Evolutionary conservation across 805 yeast species (phyloP), one percentile per base, ranked within the genome.

Genomic region (Yarrowia bubula): DNA sequence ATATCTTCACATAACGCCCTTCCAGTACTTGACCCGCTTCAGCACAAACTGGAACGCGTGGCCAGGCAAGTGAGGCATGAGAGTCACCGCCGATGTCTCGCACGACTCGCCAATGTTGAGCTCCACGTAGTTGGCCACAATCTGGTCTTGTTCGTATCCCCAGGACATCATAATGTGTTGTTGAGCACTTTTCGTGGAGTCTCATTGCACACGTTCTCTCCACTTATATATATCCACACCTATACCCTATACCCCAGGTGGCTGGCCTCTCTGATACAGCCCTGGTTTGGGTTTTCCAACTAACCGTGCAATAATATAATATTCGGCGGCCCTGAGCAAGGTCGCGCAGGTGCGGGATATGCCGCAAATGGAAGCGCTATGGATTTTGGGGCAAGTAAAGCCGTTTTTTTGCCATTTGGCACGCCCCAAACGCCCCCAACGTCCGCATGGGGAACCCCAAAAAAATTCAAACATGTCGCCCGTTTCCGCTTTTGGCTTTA

Each of bases 41-140:
- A 51, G 43, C 17, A 51, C 58, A 13, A 37, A 51, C 33, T 32
- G 28, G n/a, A 37, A 51, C 42, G 22, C 35, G 43, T 51, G 58
- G 43, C 58, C 58, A 1, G 58, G 58, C 58, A 51, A n/a, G 6
- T 51, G 58, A 10, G 58, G 58, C 58, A 51, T 51, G 17, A 51
- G 58, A 14, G 58, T 51, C 41, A 48, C 55, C 13, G 55, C 55
- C 15, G 55, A 48, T 13, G 41, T 51, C n/a, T 51, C 43, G 58
- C 58, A 51, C 43, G 55, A 17, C 15, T 48, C 55, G 31, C 55
- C 55, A 48, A 48, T 48, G 55, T 51, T 51, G 33, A 38, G 58
- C 58, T 37, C 58, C 43, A 51, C 58, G 58, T 51, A 51, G 43
- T 51, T 38, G 33, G 58, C 58, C 43, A 51, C 58, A 22, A 51